Percentiles rank a stretch among this genome's conserved stretches.
These are phyloP conservation scores for Komagataella populi DNA, from an alignment of 805 yeast species.

Conservation along the genomic window DNA sequence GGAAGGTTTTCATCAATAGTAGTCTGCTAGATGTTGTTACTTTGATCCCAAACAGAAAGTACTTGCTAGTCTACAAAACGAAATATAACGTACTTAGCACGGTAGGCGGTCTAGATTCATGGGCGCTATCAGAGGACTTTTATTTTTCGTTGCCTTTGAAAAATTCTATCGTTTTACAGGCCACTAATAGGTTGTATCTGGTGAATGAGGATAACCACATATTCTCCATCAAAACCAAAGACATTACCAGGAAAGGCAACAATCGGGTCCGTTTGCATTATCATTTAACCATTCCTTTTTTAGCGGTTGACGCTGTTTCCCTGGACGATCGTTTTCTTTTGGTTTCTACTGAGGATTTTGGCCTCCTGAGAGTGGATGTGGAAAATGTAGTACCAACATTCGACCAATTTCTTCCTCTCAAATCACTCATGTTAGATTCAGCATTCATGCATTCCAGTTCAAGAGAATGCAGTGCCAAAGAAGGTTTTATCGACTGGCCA, in stretches of 20 bases:
- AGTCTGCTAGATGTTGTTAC: neutral
- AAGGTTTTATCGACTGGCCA: neutral
- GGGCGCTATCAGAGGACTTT: neutral
- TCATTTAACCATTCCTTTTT: neutral
- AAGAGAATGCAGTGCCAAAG: neutral
- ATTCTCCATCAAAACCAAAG: neutral
- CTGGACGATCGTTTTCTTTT: neutral
- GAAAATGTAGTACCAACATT: neutral
- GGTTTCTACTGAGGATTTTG: neutral
- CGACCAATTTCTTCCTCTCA: neutral
- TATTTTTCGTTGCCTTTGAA: neutral
- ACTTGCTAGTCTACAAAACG: neutral
- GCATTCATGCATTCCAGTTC: neutral
- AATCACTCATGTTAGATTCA: neutral
- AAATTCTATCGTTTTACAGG: neutral
- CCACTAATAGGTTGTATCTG: neutral
- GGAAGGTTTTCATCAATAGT: neutral
- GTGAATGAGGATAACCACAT: neutral
- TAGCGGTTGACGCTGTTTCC: neutral
- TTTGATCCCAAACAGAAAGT: neutral
- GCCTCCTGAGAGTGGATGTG: neutral
- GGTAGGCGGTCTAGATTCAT: neutral
- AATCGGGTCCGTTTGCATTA: neutral
- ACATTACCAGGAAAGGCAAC: neutral
- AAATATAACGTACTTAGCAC: neutral